These are phyloP conservation scores for Neurospora sp. DNA, from an alignment of 495 filamentous ascomycete genomes.

Conservation along the genomic window DNA sequence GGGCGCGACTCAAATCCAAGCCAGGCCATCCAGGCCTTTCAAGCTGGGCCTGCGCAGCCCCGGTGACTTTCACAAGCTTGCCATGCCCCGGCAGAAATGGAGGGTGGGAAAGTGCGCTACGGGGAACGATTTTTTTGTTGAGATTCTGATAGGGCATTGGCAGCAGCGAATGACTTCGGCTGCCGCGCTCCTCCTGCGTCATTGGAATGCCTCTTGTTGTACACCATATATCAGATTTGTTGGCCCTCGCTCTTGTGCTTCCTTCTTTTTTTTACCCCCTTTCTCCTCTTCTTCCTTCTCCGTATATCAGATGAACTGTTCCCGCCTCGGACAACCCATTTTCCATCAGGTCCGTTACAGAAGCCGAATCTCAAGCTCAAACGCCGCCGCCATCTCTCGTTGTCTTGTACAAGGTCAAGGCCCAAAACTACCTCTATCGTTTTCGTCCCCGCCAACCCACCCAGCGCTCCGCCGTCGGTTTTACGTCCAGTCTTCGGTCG, in stretches of 20 bases:
- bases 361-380: not conserved
- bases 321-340: not conserved
- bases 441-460: not conserved
- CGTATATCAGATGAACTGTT: not conserved
- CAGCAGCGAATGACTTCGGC: not conserved
- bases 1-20: not conserved
- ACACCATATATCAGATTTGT: not conserved
- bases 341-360: not conserved
- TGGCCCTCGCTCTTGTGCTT: not conserved
- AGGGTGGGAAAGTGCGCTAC: not conserved
- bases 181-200: not conserved
- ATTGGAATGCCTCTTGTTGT: not conserved
- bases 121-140: not conserved
- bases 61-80: not conserved
- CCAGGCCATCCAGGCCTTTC: not conserved
- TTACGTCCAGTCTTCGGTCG: not conserved
- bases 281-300: not conserved
- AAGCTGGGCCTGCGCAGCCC: not conserved
- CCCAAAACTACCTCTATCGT: not conserved
- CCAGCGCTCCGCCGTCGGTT: not conserved
- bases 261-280: not conserved
- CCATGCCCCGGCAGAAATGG: not conserved
- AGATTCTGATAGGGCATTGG: not conserved
- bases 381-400: not conserved
- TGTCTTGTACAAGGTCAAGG: not conserved